Base-by-base conservation (phyloP, 1,284 basidiomycete species). In the Pascua guehoae region DNA sequence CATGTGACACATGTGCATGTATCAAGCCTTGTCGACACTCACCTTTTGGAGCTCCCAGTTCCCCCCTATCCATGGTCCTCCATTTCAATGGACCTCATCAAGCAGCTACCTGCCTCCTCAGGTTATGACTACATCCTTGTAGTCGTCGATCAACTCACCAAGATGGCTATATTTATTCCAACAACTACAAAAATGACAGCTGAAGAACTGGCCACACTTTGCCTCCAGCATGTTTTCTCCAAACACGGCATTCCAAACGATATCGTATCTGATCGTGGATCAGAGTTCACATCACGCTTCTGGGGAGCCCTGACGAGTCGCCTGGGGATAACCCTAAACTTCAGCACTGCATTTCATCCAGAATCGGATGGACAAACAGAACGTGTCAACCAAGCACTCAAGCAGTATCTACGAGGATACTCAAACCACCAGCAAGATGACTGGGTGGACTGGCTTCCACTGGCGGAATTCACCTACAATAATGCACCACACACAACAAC, bases 351-450 rank as follows among this genome's bases (percentile, higher is more conserved):
- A 0, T 78, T 73, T 46, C 78, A 81, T 56, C 80, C 79, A 0
- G 68, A 81, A 57, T 72, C 78, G 0, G 77, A 83, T 54, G 79
- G 81, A 0, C 78, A 81, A 50, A 79, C 79, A 0, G 78, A 83
- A 64, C 52, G 67, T 0, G 59, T 75, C 14, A 82, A 82, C 59
- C 79, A 81, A 56, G 69, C 63, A 0, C 59, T 84, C 1, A 78
- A 83, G 45, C 79, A 80, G 68, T 74, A 66, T 46, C 54, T 73
- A 4, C 58, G 65, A 5, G 40, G 58, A n/a, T 72, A 59, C 52
- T 15, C n/a, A 2, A 71, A 78, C 37, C 65, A 73, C n/a, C 67
- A 78, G 14, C 79, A 83, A 56, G 65, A 68, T 36, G 76, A 81
- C 12, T 84, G 81, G 82, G 56, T 67, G 0, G 15, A 77, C 11